Evolutionary conservation across 2,329 filamentous ascomycete genomes (phyloP).

Genomic region (Lasiodiplodia hormozganensis): DNA sequence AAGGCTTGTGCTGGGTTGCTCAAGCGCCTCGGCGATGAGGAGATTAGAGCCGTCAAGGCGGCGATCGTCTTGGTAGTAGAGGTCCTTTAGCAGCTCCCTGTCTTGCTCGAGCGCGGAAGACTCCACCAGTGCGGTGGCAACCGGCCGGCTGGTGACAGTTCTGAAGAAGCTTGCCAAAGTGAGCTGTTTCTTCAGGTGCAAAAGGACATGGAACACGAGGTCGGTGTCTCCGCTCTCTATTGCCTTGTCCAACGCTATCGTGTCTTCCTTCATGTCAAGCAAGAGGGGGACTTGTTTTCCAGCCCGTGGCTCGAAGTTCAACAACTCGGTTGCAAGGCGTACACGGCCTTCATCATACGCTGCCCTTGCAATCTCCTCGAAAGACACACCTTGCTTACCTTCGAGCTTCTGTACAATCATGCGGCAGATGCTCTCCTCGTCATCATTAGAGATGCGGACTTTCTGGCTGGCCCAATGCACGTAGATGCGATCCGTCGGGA

Average conservation of each 20-base stretch:
- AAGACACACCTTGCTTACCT: slow-evolving; percentile 91
- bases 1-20: slow-evolving; percentile 72
- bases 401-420: slow-evolving; percentile 86
- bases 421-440: slow-evolving; percentile 86
- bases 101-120: slow-evolving; percentile 81
- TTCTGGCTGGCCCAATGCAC: slow-evolving; percentile 98
- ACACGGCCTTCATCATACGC: slow-evolving; percentile 93
- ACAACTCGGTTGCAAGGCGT: slow-evolving; percentile 85
- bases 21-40: slow-evolving; percentile 82
- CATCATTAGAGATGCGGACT: slow-evolving; percentile 81
- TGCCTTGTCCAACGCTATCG: slow-evolving; percentile 93
- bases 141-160: slow-evolving; percentile 82
- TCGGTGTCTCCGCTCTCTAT: slow-evolving; percentile 96
- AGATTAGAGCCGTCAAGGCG: slow-evolving; percentile 87
- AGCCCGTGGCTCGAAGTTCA: slow-evolving; percentile 92
- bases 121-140: slow-evolving; percentile 89
- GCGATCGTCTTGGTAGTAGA: slow-evolving; percentile 97
- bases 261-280: slow-evolving; percentile 93
- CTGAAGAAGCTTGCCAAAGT: slow-evolving; percentile 92
- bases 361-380: slow-evolving; percentile 89
- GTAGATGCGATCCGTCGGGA: slow-evolving; percentile 89
- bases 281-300: slow-evolving; percentile 96
- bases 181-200: slow-evolving; percentile 88
- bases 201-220: slow-evolving; percentile 85
- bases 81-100: slow-evolving; percentile 82